Percentiles rank a stretch among this genome's conserved stretches.
phyloP scores from a whole-genome alignment of 805 yeast genomes.

The Lipomyces kockii region DNA sequence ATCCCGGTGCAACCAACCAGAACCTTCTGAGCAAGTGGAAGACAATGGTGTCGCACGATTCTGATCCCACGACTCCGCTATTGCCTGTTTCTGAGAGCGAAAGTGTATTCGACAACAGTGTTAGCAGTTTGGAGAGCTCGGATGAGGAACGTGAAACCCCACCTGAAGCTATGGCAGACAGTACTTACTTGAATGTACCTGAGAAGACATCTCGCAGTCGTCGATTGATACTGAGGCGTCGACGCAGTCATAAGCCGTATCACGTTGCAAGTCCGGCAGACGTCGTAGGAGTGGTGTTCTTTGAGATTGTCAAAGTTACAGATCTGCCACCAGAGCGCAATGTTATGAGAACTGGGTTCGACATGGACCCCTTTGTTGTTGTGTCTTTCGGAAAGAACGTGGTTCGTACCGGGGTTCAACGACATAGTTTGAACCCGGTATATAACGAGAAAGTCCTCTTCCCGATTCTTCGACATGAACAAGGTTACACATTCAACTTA shows the following conservation, averaged over 20 bases:
- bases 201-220: slow-evolving; percentile 3
- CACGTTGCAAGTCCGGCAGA: slow-evolving; percentile 35
- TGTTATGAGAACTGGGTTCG: slow-evolving; percentile 75
- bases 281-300: slow-evolving; percentile 67
- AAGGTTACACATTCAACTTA: slow-evolving; percentile 66
- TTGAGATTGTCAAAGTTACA: slow-evolving; percentile 74
- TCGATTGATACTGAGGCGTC: slow-evolving; percentile 9
- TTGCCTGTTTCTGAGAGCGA: slow-evolving; percentile 5
- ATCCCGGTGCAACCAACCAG: slow-evolving; percentile 22
- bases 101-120: not conserved
- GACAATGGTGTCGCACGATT: slow-evolving; percentile 3
- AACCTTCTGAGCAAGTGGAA: slow-evolving; percentile 18
- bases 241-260: slow-evolving; percentile 15
- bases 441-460: slow-evolving; percentile 81
- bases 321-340: slow-evolving; percentile 80
- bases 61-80: slow-evolving; percentile 1
- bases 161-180: not conserved
- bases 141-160: slow-evolving; percentile 3
- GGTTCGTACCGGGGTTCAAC: slow-evolving; percentile 80
- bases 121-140: slow-evolving; percentile 4
- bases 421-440: slow-evolving; percentile 80
- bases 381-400: slow-evolving; percentile 88
- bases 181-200: not conserved
- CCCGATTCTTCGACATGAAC: slow-evolving; percentile 71
- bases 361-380: slow-evolving; percentile 96